Evolutionary conservation across 1,284 basidiomycete species (phyloP).

Genomic region (Mycena citricolor): DNA sequence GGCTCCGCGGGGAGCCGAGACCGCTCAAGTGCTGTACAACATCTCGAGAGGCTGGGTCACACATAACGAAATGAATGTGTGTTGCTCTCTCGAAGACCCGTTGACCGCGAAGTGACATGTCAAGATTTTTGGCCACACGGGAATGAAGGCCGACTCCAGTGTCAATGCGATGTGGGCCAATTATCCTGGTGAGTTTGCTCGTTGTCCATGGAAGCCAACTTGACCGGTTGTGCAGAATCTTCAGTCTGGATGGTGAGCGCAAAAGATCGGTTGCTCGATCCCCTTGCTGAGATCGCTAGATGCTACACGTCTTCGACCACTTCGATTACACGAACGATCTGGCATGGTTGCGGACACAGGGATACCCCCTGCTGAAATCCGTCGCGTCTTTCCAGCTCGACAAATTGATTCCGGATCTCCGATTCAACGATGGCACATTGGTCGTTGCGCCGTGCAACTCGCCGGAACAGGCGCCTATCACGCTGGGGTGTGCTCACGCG

Average conservation of each 20-base stretch:
- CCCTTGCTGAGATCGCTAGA: too few relatives aligned
- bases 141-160: constrained; percentile 62
- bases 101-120: too few relatives aligned
- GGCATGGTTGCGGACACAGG: constrained; percentile 67
- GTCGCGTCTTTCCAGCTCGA: constrained; percentile 71
- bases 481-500: constrained; percentile 68
- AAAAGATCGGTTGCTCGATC: too few relatives aligned
- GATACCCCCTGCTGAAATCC: constrained; percentile 70
- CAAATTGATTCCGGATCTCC: constrained; percentile 60
- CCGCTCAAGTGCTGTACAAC: constrained; percentile 44
- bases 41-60: constrained; percentile 22
- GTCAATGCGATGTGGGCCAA: constrained; percentile 66
- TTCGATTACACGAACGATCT: constrained; percentile 70
- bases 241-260: constrained; percentile 72
- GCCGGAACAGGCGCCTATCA: constrained; percentile 69
- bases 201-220: background rate
- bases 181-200: constrained; percentile 56
- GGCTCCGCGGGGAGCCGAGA: constrained; percentile 66
- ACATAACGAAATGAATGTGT: constrained; percentile 52
- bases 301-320: constrained; percentile 77
- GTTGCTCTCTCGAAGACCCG: too few relatives aligned
- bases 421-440: constrained; percentile 68
- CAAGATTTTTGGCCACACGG: constrained; percentile 81
- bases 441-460: constrained; percentile 74
- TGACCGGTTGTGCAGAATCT: constrained; percentile 44